Base-by-base conservation (phyloP, 2,329 filamentous ascomycete species). In the Claviceps monticola region DNA sequence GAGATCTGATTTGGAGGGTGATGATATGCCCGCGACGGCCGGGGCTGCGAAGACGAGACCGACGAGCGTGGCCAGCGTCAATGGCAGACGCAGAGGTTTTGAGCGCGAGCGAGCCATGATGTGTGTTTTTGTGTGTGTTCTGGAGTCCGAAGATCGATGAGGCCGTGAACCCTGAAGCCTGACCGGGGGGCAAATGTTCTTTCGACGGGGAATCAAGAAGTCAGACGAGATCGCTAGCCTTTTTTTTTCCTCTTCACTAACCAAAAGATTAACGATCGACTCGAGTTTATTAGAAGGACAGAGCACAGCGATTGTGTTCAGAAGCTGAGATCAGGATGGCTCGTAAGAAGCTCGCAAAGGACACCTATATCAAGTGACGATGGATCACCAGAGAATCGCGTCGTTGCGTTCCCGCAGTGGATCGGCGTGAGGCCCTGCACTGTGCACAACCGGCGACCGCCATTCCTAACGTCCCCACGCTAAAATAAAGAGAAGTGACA, bases 1-100 rank as follows among this genome's bases (percentile, higher is more conserved):
- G 51, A 84, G 66, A 42, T 82, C 76, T n/a, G 65, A 60, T 37
- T 74, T 67, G 53, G 69, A 65, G 5, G 68, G 62, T 39, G 63
- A 62, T 48, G 68, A 61, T 6, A 52, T 49, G 13, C 43, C 55
- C 44, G 64, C 62, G 16, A 53, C 48, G 34, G 53, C 57, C 13
- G 59, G 60, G 36, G 56, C 54, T 50, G 59, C 52, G 37, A 62
- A 58, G 47, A 58, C 48, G 53, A 67, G 36, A 36, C 56, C 58
- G 37, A 67, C 51, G 8, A 63, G 38, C n/a, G 64, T 51, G 50
- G 58, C 55, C 44, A 62, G 17, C 21, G 60, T 26, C n/a, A 19
- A 13, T 13, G 45, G 50, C 7, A 54, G 38, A 42, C 29, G 42
- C 7, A 48, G n/a, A n/a, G 46, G 14, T 38, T 44, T 47, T 41